phyloP scores from a whole-genome alignment of 208 protist species.

The Acanthamoeba lenticulata region DNA sequence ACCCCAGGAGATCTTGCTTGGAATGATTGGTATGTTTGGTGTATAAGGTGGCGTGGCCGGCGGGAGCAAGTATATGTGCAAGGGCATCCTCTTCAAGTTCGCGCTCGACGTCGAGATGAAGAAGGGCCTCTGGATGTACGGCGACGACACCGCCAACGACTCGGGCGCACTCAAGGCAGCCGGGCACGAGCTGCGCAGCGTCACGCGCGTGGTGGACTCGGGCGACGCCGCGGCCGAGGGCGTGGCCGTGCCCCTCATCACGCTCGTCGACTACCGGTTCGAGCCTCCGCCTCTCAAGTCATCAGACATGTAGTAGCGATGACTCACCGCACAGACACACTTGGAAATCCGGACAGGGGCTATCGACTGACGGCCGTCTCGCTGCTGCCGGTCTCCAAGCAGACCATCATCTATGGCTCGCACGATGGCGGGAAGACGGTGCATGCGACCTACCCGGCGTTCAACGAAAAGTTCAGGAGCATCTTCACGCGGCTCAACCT shows the following conservation, averaged over 20 bases:
- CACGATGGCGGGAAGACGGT: constrained; percentile 53
- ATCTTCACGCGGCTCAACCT: constrained; percentile 59
- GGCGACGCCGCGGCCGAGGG: constrained; percentile 30
- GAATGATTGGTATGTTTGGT: background rate
- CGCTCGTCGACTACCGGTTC: background rate
- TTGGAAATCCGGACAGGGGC: background rate
- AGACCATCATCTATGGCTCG: constrained; percentile 52
- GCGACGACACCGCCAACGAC: constrained; percentile 32
- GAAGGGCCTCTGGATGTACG: constrained; percentile 62
- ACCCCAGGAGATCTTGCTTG: no score
- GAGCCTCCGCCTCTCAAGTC: background rate
- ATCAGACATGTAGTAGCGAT: background rate
- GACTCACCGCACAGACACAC: background rate
- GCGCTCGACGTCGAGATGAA: constrained; percentile 55
- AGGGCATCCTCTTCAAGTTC: constrained; percentile 73
- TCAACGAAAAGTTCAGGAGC: constrained; percentile 47
- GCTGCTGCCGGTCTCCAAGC: constrained; percentile 15
- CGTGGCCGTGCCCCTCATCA: constrained; percentile 40
- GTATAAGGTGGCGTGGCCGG: constrained; percentile 54
- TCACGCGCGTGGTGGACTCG: constrained; percentile 9
- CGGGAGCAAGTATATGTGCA: constrained; percentile 61
- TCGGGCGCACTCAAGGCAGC: constrained; percentile 31
- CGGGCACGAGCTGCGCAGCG: constrained; percentile 1
- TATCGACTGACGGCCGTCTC: constrained; percentile 48
- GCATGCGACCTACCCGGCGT: constrained; percentile 30